These are phyloP conservation scores for Maudiozyma humilis DNA, from an alignment of 1,139 yeast species.

Conservation along the genomic window DNA sequence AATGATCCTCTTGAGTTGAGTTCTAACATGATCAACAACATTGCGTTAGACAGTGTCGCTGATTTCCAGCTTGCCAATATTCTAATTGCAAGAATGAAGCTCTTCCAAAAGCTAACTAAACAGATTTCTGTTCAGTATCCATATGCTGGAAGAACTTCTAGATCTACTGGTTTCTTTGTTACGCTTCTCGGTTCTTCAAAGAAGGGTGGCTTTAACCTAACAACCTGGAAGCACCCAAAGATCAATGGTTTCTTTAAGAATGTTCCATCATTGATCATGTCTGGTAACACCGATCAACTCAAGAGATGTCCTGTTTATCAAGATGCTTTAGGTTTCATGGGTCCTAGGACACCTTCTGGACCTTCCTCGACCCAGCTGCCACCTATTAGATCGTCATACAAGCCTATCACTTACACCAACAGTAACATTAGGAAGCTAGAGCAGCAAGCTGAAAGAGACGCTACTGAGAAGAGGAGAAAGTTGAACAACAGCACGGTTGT, in stretches of 20 bases:
- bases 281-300: constrained; percentile 29
- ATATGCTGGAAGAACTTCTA: constrained; percentile 48
- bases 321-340: constrained; percentile 30
- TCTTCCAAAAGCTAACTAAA: constrained; percentile 32
- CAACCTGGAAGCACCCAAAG: constrained; percentile 22
- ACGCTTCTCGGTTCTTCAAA: constrained; percentile 34
- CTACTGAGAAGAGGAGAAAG: constrained; percentile 18
- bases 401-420: constrained; percentile 30
- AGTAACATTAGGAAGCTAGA: constrained; percentile 23
- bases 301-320: constrained; percentile 32
- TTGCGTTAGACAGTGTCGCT: constrained; percentile 24
- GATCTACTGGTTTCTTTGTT: constrained; percentile 40
- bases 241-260: constrained; percentile 22
- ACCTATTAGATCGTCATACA: constrained; percentile 26
- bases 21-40: constrained; percentile 13
- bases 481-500: constrained; percentile 3
- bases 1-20: constrained; percentile 8
- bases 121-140: constrained; percentile 39
- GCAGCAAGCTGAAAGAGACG: constrained; percentile 19
- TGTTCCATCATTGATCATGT: constrained; percentile 15
- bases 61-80: constrained; percentile 34
- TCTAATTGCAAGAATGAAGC: constrained; percentile 33
- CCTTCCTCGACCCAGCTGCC: constrained; percentile 22
- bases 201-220: constrained; percentile 5
- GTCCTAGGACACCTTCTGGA: constrained; percentile 14